These are phyloP conservation scores for Coniochaeta sp. DNA, from an alignment of 2,329 filamentous ascomycete species.

Conservation along the genomic window DNA sequence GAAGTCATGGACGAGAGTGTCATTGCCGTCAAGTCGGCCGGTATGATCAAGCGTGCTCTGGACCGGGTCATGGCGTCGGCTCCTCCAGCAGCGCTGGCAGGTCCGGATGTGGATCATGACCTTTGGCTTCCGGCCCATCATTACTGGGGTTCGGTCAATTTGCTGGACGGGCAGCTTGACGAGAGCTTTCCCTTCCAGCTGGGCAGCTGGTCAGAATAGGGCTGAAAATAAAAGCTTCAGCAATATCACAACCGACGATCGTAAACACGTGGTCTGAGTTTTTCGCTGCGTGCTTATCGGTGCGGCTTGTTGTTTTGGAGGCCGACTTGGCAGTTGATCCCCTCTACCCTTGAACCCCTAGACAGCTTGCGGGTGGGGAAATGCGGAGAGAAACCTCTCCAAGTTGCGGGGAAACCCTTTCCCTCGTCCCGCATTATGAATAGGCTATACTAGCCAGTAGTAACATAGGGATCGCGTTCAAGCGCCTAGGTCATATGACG, in stretches of 20 bases:
- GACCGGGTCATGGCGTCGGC: neutral
- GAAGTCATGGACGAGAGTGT: constrained; percentile 1
- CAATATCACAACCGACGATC: neutral
- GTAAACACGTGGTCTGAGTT: too few relatives aligned
- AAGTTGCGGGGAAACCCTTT: constrained; percentile 1
- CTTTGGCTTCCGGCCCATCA: neutral
- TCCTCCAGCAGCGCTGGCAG: neutral
- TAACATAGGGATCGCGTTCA: too few relatives aligned
- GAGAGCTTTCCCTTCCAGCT: neutral
- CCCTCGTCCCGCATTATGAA: neutral
- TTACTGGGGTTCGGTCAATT: neutral
- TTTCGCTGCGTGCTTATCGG: neutral
- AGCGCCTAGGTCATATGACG: too few relatives aligned
- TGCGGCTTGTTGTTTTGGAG: neutral
- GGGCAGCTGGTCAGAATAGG: neutral
- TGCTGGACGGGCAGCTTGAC: neutral
- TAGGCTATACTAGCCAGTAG: too few relatives aligned
- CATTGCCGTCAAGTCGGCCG: neutral
- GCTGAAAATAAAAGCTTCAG: neutral
- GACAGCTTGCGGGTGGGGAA: neutral
- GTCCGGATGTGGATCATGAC: neutral
- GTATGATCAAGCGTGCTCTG: neutral
- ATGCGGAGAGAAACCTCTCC: neutral
- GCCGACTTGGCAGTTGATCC: neutral
- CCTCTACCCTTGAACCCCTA: neutral